Evolutionary conservation across 2,329 filamentous ascomycete genomes (phyloP), one percentile per base, ranked within the genome.

Genomic region (Phyllosticta citribraziliensis): DNA sequence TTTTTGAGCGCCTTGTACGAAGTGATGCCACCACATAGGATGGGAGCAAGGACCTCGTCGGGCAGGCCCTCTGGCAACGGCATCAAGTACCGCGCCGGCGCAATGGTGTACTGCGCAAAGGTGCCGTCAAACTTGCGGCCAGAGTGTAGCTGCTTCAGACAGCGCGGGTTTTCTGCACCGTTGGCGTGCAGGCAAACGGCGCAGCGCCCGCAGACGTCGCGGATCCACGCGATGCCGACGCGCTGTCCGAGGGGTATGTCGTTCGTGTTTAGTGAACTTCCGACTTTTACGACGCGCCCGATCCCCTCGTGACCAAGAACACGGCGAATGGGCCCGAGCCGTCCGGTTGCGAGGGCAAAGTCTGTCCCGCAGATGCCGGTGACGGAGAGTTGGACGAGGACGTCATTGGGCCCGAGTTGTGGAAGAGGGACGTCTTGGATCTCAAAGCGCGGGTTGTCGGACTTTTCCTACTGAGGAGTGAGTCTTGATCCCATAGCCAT

Each of bases 291-390:
- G 8, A 85, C 81, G 0, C 83, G 75, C 5, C 82, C 82, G 3
- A 81, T 81, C 25, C 82, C 82, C 68, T 84, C 81, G 67, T 84
- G 82, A 3, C 80, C 80, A 0, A 79, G 74, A 8, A 74, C 74
- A 40, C 70, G 69, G 1, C 70, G 72, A 3, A 69, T 60, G 0
- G 74, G 77, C 70, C 80, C 77, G 65, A 77, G 64, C 24, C 84
- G 82, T 58, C 78, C 78, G 56, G 80, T 64, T 79, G 84, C 83
- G 69, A 80, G 79, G 65, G 84, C 82, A 19, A 85, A 70, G 65
- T 85, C 83, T 35, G 76, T 79, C 62, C 79, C 78, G 72, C 83
- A 85, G 56, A 85, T 74, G 0, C 83, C 83, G 1, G 82, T 85
- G 33, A 76, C 76, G 62, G 84, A 84, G 57, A 85, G 73, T 58